Conservation (phyloP, 2,329 filamentous ascomycete genomes). For the Phialophora verrucosa region DNA sequence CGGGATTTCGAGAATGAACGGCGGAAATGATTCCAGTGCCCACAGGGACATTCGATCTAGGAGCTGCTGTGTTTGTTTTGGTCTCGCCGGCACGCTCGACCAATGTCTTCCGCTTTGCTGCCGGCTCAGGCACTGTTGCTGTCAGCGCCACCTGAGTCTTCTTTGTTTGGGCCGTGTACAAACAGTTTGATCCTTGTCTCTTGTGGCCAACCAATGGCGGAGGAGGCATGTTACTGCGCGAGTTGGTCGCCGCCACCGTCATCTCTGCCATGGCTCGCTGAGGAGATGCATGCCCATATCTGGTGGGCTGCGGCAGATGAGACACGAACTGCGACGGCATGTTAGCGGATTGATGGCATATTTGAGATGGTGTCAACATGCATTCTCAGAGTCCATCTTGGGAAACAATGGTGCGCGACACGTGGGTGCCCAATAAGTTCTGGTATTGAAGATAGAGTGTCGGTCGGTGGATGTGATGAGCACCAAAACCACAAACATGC, state of each 20-base stretch:
- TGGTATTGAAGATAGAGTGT: slow-evolving; percentile 2
- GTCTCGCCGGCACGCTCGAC: slow-evolving; percentile 62
- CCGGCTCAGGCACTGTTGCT: slow-evolving; percentile 58
- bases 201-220: slow-evolving; percentile 54
- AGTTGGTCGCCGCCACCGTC: slow-evolving; percentile 60
- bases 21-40: slow-evolving; percentile 53
- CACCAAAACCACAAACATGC: neutral
- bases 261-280: slow-evolving; percentile 55
- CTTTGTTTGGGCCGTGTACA: slow-evolving; percentile 38
- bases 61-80: slow-evolving; percentile 49
- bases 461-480: neutral
- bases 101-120: slow-evolving; percentile 66
- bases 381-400: slow-evolving; percentile 36
- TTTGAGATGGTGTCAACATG: slow-evolving; percentile 18
- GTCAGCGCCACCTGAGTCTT: slow-evolving; percentile 51
- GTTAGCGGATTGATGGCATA: slow-evolving; percentile 17
- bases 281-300: slow-evolving; percentile 40
- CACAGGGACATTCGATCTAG: slow-evolving; percentile 50
- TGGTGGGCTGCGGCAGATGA: slow-evolving; percentile 45
- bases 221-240: slow-evolving; percentile 53
- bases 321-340: slow-evolving; percentile 41
- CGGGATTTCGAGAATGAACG: slow-evolving; percentile 48
- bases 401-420: neutral
- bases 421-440: neutral
- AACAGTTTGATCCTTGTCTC: slow-evolving; percentile 59